Percentiles rank a stretch among this genome's conserved stretches.
Conservation (phyloP, 768 basidiomycete species). For the Russula lepida region DNA sequence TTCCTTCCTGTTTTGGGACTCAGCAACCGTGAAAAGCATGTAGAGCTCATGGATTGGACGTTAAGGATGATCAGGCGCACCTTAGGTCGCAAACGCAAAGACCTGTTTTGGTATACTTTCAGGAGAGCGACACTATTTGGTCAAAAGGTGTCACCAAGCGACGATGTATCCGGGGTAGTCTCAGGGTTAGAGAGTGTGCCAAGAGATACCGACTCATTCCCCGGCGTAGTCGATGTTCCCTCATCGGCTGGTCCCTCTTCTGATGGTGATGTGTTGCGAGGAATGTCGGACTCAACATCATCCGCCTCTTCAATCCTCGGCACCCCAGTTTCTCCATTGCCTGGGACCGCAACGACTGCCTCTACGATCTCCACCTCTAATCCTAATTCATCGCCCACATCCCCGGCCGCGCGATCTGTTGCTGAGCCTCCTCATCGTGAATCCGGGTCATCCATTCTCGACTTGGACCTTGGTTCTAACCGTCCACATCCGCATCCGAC, state of each 20-base stretch:
- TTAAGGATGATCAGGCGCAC: slow-evolving; percentile 37
- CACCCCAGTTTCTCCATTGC: too few relatives aligned
- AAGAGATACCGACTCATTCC: not conserved
- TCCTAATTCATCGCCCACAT: not conserved
- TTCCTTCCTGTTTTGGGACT: slow-evolving; percentile 50
- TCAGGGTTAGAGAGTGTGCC: not conserved
- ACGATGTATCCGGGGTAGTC: not conserved
- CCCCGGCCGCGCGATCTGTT: not conserved
- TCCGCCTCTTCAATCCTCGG: not conserved
- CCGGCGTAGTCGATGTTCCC: not conserved
- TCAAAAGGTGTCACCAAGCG: not conserved
- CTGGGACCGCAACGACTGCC: not conserved
- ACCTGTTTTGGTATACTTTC: slow-evolving; percentile 37
- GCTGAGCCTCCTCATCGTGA: not conserved
- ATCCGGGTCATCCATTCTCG: slow-evolving; percentile 24
- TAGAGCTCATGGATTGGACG: slow-evolving; percentile 56
- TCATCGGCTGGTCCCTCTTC: not conserved
- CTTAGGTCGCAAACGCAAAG: slow-evolving; percentile 41
- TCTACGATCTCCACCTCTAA: not conserved
- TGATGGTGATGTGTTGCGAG: not conserved
- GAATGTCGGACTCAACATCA: not conserved
- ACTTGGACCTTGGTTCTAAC: slow-evolving; percentile 29
- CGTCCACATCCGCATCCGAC: slow-evolving; percentile 20
- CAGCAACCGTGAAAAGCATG: slow-evolving; percentile 50
- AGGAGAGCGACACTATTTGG: slow-evolving; percentile 20